Percentiles rank a stretch among this genome's conserved stretches.
Conservation (phyloP, 345 rosid species). For the Brassica cretica region DNA sequence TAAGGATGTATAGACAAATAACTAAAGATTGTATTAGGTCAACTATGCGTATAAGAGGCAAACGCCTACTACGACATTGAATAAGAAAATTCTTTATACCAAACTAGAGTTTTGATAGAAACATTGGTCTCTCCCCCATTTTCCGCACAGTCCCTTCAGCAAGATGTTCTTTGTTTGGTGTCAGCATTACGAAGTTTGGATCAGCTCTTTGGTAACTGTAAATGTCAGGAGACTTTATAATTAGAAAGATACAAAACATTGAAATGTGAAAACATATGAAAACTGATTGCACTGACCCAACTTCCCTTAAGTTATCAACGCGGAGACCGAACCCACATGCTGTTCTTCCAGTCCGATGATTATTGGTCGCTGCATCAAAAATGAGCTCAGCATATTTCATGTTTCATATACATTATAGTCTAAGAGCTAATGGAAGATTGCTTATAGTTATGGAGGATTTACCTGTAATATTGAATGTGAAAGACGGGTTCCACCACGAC, state of each 20-base stretch:
- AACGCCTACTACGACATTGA: too few species aligned
- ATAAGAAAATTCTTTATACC: too few species aligned
- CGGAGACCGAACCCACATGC: conserved; percentile 74
- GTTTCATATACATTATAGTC: background rate
- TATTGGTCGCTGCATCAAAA: conserved; percentile 62
- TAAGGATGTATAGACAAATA: too few species aligned
- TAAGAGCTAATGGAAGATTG: background rate
- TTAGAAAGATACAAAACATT: background rate
- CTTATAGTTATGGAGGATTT: background rate
- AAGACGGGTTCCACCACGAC: conserved; percentile 98
- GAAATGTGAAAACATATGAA: background rate
- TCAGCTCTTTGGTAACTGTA: conserved; percentile 92
- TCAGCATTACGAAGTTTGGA: conserved; percentile 86
- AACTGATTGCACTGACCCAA: conserved; percentile 50
- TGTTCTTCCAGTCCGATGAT: conserved; percentile 51
- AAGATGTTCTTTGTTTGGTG: conserved; percentile 84
- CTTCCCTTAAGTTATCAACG: conserved; percentile 77
- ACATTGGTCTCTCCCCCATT: conserved; percentile 62
- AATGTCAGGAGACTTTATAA: background rate
- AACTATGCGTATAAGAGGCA: too few species aligned
- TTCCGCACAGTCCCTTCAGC: conserved; percentile 81
- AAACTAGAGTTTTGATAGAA: too few species aligned
- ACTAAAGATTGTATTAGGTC: too few species aligned
- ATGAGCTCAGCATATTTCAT: conserved; percentile 5
- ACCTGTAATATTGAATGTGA: conserved; percentile 80